Conservation (phyloP, 176 grass and related monocot species). For the Eragrostis curvula region DNA sequence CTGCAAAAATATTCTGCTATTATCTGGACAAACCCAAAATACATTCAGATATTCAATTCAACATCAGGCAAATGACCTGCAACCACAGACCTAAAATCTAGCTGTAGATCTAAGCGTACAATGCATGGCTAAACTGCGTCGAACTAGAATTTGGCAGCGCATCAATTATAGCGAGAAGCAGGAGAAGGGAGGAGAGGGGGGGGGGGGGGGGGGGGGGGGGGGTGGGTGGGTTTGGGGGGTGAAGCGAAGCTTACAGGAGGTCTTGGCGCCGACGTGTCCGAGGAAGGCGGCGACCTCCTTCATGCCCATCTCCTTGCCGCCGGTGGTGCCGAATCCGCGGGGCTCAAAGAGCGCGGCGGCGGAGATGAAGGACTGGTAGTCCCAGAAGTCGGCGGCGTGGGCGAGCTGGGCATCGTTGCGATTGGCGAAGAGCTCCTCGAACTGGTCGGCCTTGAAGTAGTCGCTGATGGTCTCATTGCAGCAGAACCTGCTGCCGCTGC, state of each 20-base stretch:
- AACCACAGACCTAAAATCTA: neutral
- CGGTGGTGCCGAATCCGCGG: slow-evolving; percentile 84
- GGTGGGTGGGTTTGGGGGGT: too few relatives aligned
- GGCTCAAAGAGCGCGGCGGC: slow-evolving; percentile 72
- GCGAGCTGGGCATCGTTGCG: slow-evolving; percentile 54
- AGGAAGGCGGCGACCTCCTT: slow-evolving; percentile 94
- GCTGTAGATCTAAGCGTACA: neutral
- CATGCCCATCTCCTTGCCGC: slow-evolving; percentile 62
- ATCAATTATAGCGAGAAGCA: neutral
- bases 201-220: too few relatives aligned
- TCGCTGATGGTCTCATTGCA: slow-evolving; percentile 83
- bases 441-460: slow-evolving; percentile 86
- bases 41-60: neutral
- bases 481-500: slow-evolving; percentile 79
- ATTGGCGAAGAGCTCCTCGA: slow-evolving; percentile 87
- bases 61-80: neutral
- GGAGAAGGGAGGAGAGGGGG: neutral
- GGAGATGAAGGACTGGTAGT: slow-evolving; percentile 78
- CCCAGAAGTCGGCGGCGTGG: slow-evolving; percentile 80
- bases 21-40: neutral
- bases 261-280: slow-evolving; percentile 82
- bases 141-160: neutral
- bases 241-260: slow-evolving; percentile 59
- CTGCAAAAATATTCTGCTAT: neutral
- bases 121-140: neutral